Evolutionary conservation across 2,329 filamentous ascomycete species (phyloP), one percentile per base, ranked within the genome.

Genomic region (Exophiala dermatitidis): DNA sequence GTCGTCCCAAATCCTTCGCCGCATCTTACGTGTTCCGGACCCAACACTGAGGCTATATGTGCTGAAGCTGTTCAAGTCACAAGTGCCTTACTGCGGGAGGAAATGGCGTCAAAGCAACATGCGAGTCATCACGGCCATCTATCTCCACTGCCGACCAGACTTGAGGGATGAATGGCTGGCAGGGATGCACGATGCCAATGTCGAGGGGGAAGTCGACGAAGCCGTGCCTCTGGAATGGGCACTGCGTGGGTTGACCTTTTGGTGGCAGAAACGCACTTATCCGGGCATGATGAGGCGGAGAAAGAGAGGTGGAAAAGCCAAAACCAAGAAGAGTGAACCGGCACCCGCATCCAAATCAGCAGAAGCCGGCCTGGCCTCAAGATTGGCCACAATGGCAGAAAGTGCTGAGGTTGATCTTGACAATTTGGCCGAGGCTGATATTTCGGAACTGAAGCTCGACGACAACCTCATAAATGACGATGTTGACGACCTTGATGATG

Each of bases 71-170:
- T 97, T 97, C 83, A 98, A 98, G 71, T 93, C 90, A 56, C 93
- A 98, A 70, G 93, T 98, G 3, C 93, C 93, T 1, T 98, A 95
- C 75, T 97, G 91, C 69, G 91, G 93, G 26, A 85, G 93, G 41
- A 98, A 98, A 73, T 98, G 93, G 93, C 84, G 93, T 9, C 93
- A 97, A 73, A 84, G 84, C 63, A 97, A 98, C 70, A 98, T 98
- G 93, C 87, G 91, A 51, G 90, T 97, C 65, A 98, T 98, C 66
- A 98, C 93, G 0, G 90, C 90, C 2, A 88, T 98, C 1, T 98
- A 96, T 69, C 77, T 98, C 46, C 88, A 95, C 71, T 95, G 91
- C 66, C 80, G 90, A 5, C 91, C 91, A 0, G 91, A 97, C 68
- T 77, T 98, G 43, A 80, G 91, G 31, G 93, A 98, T 66, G 93